Evolutionary conservation across 352 stramenopile genomes (phyloP), one percentile per base, ranked within the genome.

Genomic region (Bremia lactucae): DNA sequence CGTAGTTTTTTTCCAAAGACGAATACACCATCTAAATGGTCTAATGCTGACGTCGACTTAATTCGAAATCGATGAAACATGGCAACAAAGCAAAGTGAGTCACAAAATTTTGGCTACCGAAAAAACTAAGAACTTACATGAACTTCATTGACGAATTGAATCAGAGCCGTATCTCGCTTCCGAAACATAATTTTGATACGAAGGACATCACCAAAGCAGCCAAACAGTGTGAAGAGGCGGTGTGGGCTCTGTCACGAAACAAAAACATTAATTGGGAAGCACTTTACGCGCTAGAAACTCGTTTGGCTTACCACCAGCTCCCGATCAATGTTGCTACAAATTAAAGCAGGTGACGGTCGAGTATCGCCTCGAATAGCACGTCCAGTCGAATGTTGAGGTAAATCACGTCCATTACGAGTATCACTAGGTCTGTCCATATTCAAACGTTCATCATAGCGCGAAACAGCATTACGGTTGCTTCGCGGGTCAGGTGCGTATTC

Each of bases 101-200:
- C n/a, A n/a, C n/a, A n/a, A n/a, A n/a, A n/a, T n/a, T n/a, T n/a
- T 31, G 23, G 9, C 6, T 28, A 29, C 3, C 13, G 13, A 2
- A 21, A 23, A 2, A 21, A 37, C 20, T 39, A n/a, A n/a, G 11
- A 1, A 69, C 67, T 42, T 69, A 87, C 78, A 49, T 90, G 78
- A 24, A 62, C 51, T 40, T 87, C 78, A 50, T 83, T 65, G 10
- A 65, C 64, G 23, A 90, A 90, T 50, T 90, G 78, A 33, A 90
- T 80, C 14, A 90, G 52, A 26, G 75, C 75, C 0, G 78, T 87
- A 59, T 86, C 78, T 28, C 79, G 72, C 47, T 90, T 90, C 21
- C 73, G 70, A 46, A 87, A 90, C 78, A 90, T 90, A 51, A 90
- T 79, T 47, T 90, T 90, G 46, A 90, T 69, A 19, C 78, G 78